phyloP scores from a whole-genome alignment of 2,329 filamentous ascomycete species.

The Helotiales sp. region DNA sequence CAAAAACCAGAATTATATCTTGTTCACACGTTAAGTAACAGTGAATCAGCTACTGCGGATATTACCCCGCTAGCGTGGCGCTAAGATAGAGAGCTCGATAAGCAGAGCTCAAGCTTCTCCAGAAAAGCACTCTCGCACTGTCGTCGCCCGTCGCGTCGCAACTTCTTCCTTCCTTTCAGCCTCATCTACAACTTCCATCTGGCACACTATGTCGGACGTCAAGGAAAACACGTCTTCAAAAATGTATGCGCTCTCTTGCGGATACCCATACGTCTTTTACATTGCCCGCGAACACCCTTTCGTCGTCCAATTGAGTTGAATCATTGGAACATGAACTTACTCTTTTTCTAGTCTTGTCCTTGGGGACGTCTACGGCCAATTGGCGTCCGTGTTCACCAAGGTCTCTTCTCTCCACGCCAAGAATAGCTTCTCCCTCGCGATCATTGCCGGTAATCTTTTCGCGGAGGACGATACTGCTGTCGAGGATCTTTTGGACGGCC shows the following conservation, averaged over 20 bases:
- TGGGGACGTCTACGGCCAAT: conserved; percentile 80
- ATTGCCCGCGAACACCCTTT: background rate
- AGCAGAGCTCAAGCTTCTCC: conserved; percentile 10
- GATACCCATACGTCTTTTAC: background rate
- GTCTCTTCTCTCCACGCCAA: conserved; percentile 81
- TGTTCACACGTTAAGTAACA: too few species aligned
- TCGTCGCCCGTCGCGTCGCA: conserved; percentile 15
- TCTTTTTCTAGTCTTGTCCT: conserved; percentile 59
- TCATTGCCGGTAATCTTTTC: conserved; percentile 86
- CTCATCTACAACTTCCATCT: conserved; percentile 13
- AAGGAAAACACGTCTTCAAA: conserved; percentile 52
- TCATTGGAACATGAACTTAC: conserved; percentile 23
- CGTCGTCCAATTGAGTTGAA: background rate
- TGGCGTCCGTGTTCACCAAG: conserved; percentile 79
- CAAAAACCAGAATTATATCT: too few species aligned
- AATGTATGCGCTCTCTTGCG: conserved; percentile 27
- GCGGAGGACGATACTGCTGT: conserved; percentile 64
- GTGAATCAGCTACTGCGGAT: too few species aligned
- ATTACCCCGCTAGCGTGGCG: conserved; percentile 17
- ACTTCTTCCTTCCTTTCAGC: background rate
- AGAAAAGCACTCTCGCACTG: too few species aligned
- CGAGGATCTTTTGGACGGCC: conserved; percentile 70
- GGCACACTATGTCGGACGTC: background rate
- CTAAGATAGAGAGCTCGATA: conserved; percentile 29
- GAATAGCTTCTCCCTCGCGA: conserved; percentile 84